Percentiles rank a stretch among this genome's conserved stretches.
These are phyloP conservation scores for Aspergillus diversus DNA, from an alignment of 495 filamentous ascomycete species.

Conservation along the genomic window DNA sequence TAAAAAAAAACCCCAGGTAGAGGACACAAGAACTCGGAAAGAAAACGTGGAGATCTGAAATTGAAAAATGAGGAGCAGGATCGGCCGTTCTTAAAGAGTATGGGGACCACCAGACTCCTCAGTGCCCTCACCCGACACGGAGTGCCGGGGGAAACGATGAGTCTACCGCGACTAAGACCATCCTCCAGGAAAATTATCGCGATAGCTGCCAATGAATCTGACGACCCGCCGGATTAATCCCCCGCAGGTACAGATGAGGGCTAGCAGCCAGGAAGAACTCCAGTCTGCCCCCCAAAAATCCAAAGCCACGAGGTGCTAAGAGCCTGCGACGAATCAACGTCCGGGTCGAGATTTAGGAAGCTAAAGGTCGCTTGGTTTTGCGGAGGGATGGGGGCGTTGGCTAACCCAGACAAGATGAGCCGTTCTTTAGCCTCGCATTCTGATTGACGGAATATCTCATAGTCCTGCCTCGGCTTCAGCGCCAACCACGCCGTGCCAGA, in stretches of 20 bases:
- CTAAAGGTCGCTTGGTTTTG: slow-evolving; percentile 21
- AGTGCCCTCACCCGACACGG: slow-evolving; percentile 8
- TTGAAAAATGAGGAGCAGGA: slow-evolving; percentile 23
- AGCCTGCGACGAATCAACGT: slow-evolving; percentile 1
- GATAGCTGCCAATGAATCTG: not conserved
- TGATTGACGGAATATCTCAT: slow-evolving; percentile 45
- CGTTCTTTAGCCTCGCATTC: slow-evolving; percentile 3
- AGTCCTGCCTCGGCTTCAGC: slow-evolving; percentile 22
- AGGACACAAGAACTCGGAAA: slow-evolving; percentile 12
- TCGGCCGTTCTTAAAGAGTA: slow-evolving; percentile 28
- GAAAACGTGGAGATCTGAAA: slow-evolving; percentile 24
- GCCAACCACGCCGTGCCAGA: slow-evolving; percentile 24
- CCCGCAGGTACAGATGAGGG: not conserved
- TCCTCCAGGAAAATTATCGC: slow-evolving; percentile 7
- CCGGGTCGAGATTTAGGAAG: not conserved
- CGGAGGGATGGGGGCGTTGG: slow-evolving; percentile 18
- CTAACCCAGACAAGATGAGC: slow-evolving; percentile 9
- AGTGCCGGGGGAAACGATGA: slow-evolving; percentile 8
- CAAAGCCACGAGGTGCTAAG: not conserved
- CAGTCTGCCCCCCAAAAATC: not conserved
- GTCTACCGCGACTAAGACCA: slow-evolving; percentile 7
- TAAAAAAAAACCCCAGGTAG: not conserved
- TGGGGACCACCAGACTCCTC: slow-evolving; percentile 24
- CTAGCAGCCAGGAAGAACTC: too few species aligned
- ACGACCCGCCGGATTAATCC: slow-evolving; percentile 1